Evolutionary conservation across 2,329 filamentous ascomycete genomes (phyloP), one percentile per base, ranked within the genome.

Genomic region (Ophiostoma piceae): DNA sequence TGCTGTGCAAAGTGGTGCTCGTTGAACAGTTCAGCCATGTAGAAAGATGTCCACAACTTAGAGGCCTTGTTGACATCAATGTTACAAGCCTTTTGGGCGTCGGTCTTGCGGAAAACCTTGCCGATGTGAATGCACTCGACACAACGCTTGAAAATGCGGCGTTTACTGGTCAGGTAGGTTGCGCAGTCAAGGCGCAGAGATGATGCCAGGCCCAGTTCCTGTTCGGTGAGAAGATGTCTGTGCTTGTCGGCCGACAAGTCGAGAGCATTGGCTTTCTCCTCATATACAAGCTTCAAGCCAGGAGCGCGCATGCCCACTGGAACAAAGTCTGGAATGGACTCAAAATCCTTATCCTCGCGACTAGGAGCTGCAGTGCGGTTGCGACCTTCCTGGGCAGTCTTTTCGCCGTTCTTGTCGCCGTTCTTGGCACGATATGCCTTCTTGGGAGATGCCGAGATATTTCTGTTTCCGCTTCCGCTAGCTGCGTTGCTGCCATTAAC

Each of bases 31-130:
- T 90, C 91, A 51, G 95, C 91, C 75, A 88, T 90, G 67, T 97
- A 91, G 77, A 92, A 98, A 6, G 92, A 92, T 51, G 88, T 89
- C 91, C 92, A 97, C 66, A 98, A 84, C 79, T 94, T 94, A 74
- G 92, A 96, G 2, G 94, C 92, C 83, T 97, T 98, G 83, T 97
- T 97, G 78, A 98, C 94, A 76, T 98, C 94, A 73, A 97, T 97
- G 82, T 96, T 96, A 85, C 92, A 96, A n/a, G 92, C 92, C 78
- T 96, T 92, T 79, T 98, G 94, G 5, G 93, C 92, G 77, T 97
- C 92, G 1, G 94, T 98, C 85, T 97, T 97, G 78, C 92, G 89
- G 79, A 97, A 97, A 76, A 94, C 91, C 79, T 96, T 95, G 77
- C 86, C 85, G 47, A 87, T 88, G 70, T 82, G 81, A 1, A 88